phyloP scores from a whole-genome alignment of 495 filamentous ascomycete species.

The Cladorrhinum samala region DNA sequence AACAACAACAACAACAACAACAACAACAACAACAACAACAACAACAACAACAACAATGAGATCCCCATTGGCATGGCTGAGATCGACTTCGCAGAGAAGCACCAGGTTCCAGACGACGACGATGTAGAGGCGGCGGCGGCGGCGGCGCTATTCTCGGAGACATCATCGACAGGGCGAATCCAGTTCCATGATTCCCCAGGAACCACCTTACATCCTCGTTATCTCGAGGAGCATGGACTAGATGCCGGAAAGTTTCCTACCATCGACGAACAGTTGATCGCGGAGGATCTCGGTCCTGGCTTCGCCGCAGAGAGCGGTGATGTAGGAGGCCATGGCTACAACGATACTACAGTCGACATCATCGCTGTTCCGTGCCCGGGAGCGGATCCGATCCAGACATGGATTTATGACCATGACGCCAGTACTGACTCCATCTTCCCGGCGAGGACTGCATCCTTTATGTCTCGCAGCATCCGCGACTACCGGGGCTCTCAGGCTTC shows the following conservation, averaged over 20 bases:
- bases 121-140: background rate
- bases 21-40: constrained; percentile 4
- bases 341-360: constrained; percentile 43
- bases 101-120: background rate
- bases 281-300: constrained; percentile 20
- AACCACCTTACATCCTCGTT: background rate
- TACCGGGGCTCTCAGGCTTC: background rate
- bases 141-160: background rate
- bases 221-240: background rate
- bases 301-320: constrained; percentile 40
- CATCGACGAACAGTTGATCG: background rate
- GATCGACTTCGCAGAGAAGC: background rate
- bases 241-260: background rate
- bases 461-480: background rate
- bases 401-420: constrained; percentile 32
- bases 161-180: background rate
- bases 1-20: too few species aligned
- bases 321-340: constrained; percentile 34
- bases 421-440: constrained; percentile 29
- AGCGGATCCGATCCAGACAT: constrained; percentile 39
- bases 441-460: constrained; percentile 11
- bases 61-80: constrained; percentile 7
- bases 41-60: constrained; percentile 1
- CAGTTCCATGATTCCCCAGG: constrained; percentile 5
- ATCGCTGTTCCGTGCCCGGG: constrained; percentile 42